Evolutionary conservation across 2,329 filamentous ascomycete genomes (phyloP), one percentile per base, ranked within the genome.

Genomic region (Fusarium mexicanum): DNA sequence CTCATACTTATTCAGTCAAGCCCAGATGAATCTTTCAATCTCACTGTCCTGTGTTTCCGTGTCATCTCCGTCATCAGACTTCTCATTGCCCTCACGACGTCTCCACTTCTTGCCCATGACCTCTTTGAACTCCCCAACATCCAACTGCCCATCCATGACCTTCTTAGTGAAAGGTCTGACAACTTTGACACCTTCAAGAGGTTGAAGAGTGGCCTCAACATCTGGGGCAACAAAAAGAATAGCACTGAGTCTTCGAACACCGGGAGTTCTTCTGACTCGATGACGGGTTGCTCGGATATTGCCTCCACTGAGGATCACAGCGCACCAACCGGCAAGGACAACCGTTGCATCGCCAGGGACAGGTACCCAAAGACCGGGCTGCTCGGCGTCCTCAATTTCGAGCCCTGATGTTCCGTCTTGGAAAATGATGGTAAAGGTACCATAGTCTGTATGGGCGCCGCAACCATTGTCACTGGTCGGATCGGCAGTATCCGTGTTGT

Each of bases 261-360:
- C 24, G 0, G 40, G 61, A 50, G 35, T 64, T 20, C 41, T 40
- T 26, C 54, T 54, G 4, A 55, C 40, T 18, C 47, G 18, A 40
- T 61, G 54, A n/a, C 55, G 54, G 37, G 55, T 60, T 18, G 43
- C 55, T 17, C 40, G 48, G 24, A 66, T 61, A 0, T 29, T 54
- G 8, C 61, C 41, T 12, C 31, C 54, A 37, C 46, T 57, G 1
- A 55, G 43, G 13, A 65, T 48, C 3, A 65, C 35, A 44, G 37
- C 47, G 41, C 54, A 68, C 61, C 41, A 55, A 17, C 65, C 54
- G 2, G 41, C 53, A 13, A 68, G 65, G n/a, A 68, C 46, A 29
- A 65, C 47, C 13, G 54, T 60, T 18, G 61, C 61, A 17, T 51
- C 35, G n/a, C 31, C 54, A 17, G 48, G 54, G 2, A 65, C 31